phyloP scores from a whole-genome alignment of 2,329 filamentous ascomycete genomes.

The Penicillium hesseltinei region DNA sequence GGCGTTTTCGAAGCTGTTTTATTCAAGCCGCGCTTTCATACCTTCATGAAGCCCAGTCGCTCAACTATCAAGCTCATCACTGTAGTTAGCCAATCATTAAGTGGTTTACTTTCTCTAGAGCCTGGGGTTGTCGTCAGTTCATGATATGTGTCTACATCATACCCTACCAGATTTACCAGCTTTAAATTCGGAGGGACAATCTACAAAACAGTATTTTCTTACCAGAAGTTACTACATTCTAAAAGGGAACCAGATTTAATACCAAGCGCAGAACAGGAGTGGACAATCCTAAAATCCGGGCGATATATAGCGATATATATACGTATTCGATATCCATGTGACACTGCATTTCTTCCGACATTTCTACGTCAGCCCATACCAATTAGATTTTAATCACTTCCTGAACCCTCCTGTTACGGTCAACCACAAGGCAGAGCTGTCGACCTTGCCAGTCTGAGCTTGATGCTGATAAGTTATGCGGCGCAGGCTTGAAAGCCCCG shows the following conservation, averaged over 20 bases:
- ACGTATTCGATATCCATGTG: not conserved
- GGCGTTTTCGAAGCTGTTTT: not conserved
- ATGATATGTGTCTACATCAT: not conserved
- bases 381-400: conserved; percentile 53
- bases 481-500: conserved; percentile 53
- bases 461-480: conserved; percentile 14
- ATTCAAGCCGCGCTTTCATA: not conserved
- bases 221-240: too few species aligned
- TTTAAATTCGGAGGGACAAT: not conserved
- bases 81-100: not conserved
- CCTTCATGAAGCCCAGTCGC: not conserved
- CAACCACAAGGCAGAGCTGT: conserved; percentile 63
- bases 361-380: too few species aligned
- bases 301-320: not conserved
- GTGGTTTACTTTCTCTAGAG: too few species aligned
- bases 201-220: not conserved
- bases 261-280: not conserved
- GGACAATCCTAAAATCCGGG: not conserved
- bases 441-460: conserved; percentile 46
- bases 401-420: conserved; percentile 59
- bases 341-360: not conserved
- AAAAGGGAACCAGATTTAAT: not conserved
- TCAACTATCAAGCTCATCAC: not conserved
- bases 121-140: not conserved
- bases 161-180: too few species aligned